Evolutionary conservation across 139 green algal genomes (phyloP), one percentile per base, ranked within the genome.

Genomic region (Chlamydomonas asymmetrica): DNA sequence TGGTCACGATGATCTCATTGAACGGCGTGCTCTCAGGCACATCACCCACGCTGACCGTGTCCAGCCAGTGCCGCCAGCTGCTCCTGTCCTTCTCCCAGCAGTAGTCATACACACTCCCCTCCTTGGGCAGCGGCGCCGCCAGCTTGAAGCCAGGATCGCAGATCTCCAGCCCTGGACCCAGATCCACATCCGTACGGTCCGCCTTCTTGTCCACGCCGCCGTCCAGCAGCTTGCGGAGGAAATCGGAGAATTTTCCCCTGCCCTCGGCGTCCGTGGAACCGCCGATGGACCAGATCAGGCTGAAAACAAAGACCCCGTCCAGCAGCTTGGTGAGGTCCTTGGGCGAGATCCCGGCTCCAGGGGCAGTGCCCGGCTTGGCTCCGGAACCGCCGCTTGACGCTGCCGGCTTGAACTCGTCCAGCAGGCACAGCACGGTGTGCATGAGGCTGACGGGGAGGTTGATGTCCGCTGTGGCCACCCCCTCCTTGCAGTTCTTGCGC

Each of bases 81-180:
- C 48, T 65, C 22, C 73, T 70, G 25, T 56, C 18, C 73, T 84
- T 87, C 48, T 92, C 85, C 74, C 88, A 92, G 65, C 90, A 23
- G 64, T 87, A 92, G 73, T 94, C 89, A 71, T 93, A 93, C 49
- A 93, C 71, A 39, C n/a, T 78, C 20, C 82, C 48, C 50, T 80
- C 82, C 80, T 89, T 83, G 40, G 79, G 79, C 35, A 88, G 40
- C 7, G 65, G 60, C 59, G 71, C 61, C 0, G 31, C 32, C 34
- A 85, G 49, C 71, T 86, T 88, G 71, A 90, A 88, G 23, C 71
- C 80, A 27, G 84, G 87, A n/a, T 84, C 74, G 3, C 22, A 35
- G 62, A 93, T 91, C 48, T 85, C 76, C 37, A 93, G 57, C 7
- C 89, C 89, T 8, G 89, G 86, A 2, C 89, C 89, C 22, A 94